Percentiles rank a stretch among this genome's conserved stretches.
These are phyloP conservation scores for Favolaschia claudopus DNA, from an alignment of 768 basidiomycete species.

Conservation along the genomic window DNA sequence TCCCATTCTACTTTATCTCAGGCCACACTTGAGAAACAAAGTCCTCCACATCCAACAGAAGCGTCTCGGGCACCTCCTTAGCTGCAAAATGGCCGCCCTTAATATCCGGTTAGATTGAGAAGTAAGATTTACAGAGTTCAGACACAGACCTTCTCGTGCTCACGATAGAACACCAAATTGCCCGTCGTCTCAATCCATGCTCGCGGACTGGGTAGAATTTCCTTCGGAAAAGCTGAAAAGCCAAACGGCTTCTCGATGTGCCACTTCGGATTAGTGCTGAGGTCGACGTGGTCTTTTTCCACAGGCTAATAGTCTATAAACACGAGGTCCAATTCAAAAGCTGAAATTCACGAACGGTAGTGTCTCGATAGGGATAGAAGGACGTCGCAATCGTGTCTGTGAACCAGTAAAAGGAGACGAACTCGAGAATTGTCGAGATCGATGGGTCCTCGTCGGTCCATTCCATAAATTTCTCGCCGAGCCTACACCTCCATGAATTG, in stretches of 20 bases:
- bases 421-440: conserved; percentile 30
- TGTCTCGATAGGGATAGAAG: conserved; percentile 36
- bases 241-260: conserved; percentile 32
- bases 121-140: background rate
- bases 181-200: conserved; percentile 34
- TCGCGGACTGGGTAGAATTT: conserved; percentile 32
- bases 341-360: background rate
- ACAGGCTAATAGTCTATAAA: no score
- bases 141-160: conserved; percentile 28
- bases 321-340: no score
- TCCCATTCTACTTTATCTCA: no score
- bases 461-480: conserved; percentile 39
- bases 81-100: conserved; percentile 43
- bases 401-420: conserved; percentile 37
- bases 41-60: conserved; percentile 37
- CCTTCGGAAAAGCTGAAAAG: conserved; percentile 37
- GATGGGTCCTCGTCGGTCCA: conserved; percentile 35
- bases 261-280: background rate
- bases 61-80: conserved; percentile 34
- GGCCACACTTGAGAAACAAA: conserved; percentile 25
- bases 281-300: background rate
- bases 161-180: conserved; percentile 34
- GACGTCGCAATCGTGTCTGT: conserved; percentile 32
- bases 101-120: background rate
- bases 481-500: conserved; percentile 27